Conservation (phyloP, 2,329 filamentous ascomycete genomes). For the Cladosporium colombiae region DNA sequence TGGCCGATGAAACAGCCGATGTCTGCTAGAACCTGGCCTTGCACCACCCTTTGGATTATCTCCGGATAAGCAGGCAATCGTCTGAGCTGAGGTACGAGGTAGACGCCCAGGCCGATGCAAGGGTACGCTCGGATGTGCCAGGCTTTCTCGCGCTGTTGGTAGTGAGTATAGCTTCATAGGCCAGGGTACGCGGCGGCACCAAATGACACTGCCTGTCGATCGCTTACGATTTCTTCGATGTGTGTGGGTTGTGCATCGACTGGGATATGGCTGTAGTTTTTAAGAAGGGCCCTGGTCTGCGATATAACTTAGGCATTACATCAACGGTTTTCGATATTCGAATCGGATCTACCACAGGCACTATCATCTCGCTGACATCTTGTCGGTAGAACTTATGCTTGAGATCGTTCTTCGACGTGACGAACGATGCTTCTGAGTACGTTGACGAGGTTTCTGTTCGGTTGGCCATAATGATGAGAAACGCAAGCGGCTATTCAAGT, state of each 20-base stretch:
- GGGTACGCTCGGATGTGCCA: conserved; percentile 31
- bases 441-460: not conserved
- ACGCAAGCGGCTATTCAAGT: not conserved
- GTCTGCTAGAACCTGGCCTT: conserved; percentile 40
- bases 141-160: conserved; percentile 26
- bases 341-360: conserved; percentile 26
- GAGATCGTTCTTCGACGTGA: not conserved
- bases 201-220: not conserved
- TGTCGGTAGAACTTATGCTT: conserved; percentile 15
- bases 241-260: conserved; percentile 33
- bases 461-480: not conserved
- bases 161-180: not conserved
- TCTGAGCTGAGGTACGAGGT: conserved; percentile 27
- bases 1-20: conserved; percentile 42
- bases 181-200: not conserved
- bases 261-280: conserved; percentile 41
- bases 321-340: not conserved
- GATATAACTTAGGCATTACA: not conserved
- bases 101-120: conserved; percentile 30
- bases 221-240: conserved; percentile 37
- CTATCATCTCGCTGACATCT: conserved; percentile 14
- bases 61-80: conserved; percentile 25
- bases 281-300: conserved; percentile 38
- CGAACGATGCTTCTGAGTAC: conserved; percentile 20
- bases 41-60: conserved; percentile 26